Evolutionary conservation across 2,329 filamentous ascomycete species (phyloP).

Genomic region (Cladosporium sp.): DNA sequence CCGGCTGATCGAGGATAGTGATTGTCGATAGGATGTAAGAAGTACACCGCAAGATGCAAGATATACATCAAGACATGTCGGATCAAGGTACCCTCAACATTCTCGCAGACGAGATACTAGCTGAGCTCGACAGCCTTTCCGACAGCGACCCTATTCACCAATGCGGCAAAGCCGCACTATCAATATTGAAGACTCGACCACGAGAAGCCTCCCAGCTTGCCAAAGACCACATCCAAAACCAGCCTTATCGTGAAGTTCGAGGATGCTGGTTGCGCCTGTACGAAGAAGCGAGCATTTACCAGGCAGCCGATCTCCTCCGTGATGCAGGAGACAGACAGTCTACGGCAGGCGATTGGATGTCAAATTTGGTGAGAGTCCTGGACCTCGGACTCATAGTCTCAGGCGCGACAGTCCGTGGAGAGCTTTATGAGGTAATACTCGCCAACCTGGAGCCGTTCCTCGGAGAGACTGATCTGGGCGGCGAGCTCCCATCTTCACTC

Average conservation of each 20-base stretch:
- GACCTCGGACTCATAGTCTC: constrained; percentile 74
- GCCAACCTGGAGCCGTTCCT: constrained; percentile 38
- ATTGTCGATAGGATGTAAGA: too few species aligned
- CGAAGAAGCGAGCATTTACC: constrained; percentile 62
- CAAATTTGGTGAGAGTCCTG: constrained; percentile 56
- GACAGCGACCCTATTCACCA: constrained; percentile 29
- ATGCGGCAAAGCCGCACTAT: constrained; percentile 37
- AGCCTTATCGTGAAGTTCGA: constrained; percentile 60
- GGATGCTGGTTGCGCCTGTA: constrained; percentile 64
- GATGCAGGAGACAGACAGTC: not conserved
- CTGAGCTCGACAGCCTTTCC: not conserved
- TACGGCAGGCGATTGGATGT: constrained; percentile 40
- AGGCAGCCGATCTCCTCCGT: constrained; percentile 38
- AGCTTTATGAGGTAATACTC: constrained; percentile 44
- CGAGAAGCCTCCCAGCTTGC: constrained; percentile 54
- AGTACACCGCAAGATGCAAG: too few species aligned
- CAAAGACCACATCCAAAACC: constrained; percentile 63
- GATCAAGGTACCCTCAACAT: not conserved
- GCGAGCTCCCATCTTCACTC: constrained; percentile 10
- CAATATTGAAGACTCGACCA: constrained; percentile 32
- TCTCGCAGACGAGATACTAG: constrained; percentile 2
- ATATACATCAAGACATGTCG: too few species aligned
- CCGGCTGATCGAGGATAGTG: too few species aligned
- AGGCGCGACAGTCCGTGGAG: constrained; percentile 55
- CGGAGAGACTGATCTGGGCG: not conserved